Base-by-base conservation (phyloP, 306 rosid genomes). In the Pyrus bretschneideri region DNA sequence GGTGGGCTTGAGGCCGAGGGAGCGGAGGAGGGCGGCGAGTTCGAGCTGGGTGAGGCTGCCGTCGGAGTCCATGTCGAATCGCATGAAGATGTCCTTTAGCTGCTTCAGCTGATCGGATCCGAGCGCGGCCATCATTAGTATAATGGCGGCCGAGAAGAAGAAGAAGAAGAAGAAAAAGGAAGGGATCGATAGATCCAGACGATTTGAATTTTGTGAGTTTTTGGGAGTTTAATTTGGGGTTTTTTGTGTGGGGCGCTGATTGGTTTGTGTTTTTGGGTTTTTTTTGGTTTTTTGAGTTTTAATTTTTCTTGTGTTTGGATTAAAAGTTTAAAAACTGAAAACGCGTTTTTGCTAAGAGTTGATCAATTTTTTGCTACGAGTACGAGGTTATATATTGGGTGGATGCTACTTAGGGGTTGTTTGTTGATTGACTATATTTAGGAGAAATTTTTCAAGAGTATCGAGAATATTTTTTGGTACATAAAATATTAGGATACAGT, bases 11-110 rank as follows among this genome's bases (percentile, higher is more conserved):
- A 93, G 67, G 33, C 98, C 98, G 4, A 93, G 93, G 10, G 98
- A 89, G 0, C 97, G 95, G 45, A 93, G 97, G 12, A 91, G 93
- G 4, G 97, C 97, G 14, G 92, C 98, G 8, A 93, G 88, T 76
- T 93, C 98, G 2, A 93, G 88, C 21, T 85, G 97, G 19, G 98
- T 93, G 35, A 93, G 89, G 89, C 98, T 93, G 4, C 98, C 98
- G 46, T 93, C 98, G 4, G 90, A 75, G 80, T 93, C 91, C 96
- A 93, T 88, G 85, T 93, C 98, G 42, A 93, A 93, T 4, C 97
- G 89, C 21, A 25, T 59, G 88, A 93, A 93, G 55, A 93, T 93
- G 38, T 88, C 95, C 23, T 77, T 84, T 8, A 93, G 90, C 52
- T 91, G 95, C 63, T 83, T 83, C 18, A 89, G 54, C 80, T 91